These are phyloP conservation scores for Solanum chiquidenum DNA, from an alignment of 257 asterid genomes.

Conservation along the genomic window DNA sequence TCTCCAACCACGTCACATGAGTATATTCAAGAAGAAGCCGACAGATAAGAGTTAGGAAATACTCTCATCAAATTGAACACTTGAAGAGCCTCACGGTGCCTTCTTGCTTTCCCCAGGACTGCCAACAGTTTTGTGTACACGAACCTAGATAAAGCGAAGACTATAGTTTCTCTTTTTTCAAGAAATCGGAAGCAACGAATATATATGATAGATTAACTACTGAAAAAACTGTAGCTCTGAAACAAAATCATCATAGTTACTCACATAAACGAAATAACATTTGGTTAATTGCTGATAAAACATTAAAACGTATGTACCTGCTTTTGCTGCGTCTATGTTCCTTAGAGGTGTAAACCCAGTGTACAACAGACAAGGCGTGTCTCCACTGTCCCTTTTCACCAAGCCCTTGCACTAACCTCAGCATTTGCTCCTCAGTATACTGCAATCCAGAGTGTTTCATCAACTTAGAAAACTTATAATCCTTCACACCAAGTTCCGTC, in stretches of 20 bases:
- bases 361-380: slow-evolving; percentile 70
- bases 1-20: slow-evolving; percentile 1
- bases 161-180: background rate
- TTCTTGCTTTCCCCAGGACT: slow-evolving; percentile 70
- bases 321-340: slow-evolving; percentile 61
- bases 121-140: slow-evolving; percentile 80
- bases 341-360: slow-evolving; percentile 69
- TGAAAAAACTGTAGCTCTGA: background rate
- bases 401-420: slow-evolving; percentile 73
- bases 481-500: slow-evolving; percentile 46
- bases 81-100: slow-evolving; percentile 69
- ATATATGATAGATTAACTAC: background rate
- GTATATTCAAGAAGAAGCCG: background rate
- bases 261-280: background rate
- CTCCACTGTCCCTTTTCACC: slow-evolving; percentile 75
- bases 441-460: slow-evolving; percentile 77
- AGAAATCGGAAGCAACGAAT: background rate
- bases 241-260: background rate
- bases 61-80: slow-evolving; percentile 82
- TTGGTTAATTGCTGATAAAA: background rate
- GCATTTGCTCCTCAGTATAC: slow-evolving; percentile 78
- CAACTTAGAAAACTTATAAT: slow-evolving; percentile 71
- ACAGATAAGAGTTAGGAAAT: slow-evolving; percentile 7
- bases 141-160: slow-evolving; percentile 40
- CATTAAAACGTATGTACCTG: slow-evolving; percentile 34